These are phyloP conservation scores for Fragaria ananassa DNA, from an alignment of 306 rosid genomes.

Conservation along the genomic window DNA sequence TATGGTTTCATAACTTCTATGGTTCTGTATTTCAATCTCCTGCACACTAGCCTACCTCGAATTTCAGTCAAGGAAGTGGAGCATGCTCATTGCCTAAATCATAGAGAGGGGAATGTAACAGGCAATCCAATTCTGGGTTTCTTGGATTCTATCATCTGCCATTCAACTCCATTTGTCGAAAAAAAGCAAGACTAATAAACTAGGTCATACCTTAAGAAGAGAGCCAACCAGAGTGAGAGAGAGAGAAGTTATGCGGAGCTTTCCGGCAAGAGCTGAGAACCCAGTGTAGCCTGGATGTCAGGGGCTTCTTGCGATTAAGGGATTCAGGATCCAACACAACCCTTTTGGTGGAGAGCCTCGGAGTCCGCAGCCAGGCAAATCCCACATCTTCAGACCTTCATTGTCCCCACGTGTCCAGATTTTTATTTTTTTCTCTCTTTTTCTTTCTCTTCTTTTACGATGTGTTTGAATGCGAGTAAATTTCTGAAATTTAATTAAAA, in stretches of 20 bases:
- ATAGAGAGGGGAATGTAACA: neutral
- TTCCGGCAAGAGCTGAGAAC: neutral
- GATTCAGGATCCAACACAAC: neutral
- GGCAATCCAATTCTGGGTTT: constrained; percentile 2
- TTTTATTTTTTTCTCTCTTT: no score
- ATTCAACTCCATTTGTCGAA: neutral
- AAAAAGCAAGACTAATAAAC: neutral
- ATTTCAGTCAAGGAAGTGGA: neutral
- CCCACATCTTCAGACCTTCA: no score
- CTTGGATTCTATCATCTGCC: neutral
- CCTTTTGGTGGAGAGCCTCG: no score
- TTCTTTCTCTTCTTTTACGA: no score
- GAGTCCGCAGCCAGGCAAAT: no score
- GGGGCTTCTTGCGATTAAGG: neutral
- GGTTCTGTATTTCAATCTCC: neutral
- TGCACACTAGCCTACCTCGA: neutral
- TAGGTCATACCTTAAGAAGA: neutral
- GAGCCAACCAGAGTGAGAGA: neutral
- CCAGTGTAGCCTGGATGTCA: neutral
- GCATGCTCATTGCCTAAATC: neutral
- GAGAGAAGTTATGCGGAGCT: neutral
- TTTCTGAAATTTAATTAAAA: no score
- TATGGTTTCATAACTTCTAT: neutral
- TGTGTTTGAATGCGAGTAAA: no score
- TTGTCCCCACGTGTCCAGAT: no score